Base-by-base conservation (phyloP, 768 basidiomycete genomes). In the Mrakia hoshinonis region DNA sequence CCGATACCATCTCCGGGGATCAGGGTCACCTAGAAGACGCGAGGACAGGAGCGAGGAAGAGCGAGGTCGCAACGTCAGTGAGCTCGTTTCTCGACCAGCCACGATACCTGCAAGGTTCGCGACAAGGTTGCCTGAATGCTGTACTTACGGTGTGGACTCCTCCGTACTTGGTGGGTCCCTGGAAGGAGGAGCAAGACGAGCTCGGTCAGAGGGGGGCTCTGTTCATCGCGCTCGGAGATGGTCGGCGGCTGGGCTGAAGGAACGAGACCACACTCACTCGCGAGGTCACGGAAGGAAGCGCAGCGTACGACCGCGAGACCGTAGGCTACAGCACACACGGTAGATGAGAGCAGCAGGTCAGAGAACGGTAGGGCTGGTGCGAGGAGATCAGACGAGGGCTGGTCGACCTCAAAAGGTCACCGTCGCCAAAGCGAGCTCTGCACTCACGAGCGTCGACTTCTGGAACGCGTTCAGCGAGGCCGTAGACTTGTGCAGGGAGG, bases 1-100 rank as follows among this genome's bases (percentile, higher is more conserved):
- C 96, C 96, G 77, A 99, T 88, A 82, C 96, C 96, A 78, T 99
- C 96, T 75, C 96, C 96, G 55, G 95, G 94, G 76, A 98, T 95
- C 78, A 97, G 87, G 71, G 94, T 97, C 76, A 96, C 92, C 91
- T 92, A 69, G 47, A 67, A 68, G 74, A 29, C 20, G n/a, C 36
- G 36, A 12, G 26, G 7, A 7, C 18, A 36, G n/a, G 6, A 38
- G 24, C 18, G 9, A 38, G 34, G 46, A 52, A 62, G 31, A 29
- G 9, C 51, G 24, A 49, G 24, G 58, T 22, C 2, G 31, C 18
- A 13, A 36, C 12, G 13, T 47, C 1, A 68, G 67, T n/a, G 31
- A 20, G 54, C 10, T n/a, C n/a, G 31, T 31, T 3, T 51, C 13
- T 51, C 1, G 38, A n/a, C 18, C 20, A 22, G 18, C 20, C 13